Evolutionary conservation across 768 basidiomycete species (phyloP).

Genomic region (Amanita rubescens): DNA sequence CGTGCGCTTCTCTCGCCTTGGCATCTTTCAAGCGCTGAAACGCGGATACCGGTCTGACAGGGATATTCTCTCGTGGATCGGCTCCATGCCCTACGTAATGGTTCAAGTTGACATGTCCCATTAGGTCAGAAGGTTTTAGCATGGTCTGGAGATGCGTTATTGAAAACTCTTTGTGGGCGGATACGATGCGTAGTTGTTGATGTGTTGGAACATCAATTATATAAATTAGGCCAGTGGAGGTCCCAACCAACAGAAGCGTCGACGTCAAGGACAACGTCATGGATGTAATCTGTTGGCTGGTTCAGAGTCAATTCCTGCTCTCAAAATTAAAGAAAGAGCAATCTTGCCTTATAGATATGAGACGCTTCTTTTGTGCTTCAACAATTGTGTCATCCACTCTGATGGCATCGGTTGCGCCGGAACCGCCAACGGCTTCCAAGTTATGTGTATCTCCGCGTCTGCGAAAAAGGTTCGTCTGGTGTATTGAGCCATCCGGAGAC

Average conservation of each 20-base stretch:
- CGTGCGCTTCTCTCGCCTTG: constrained; percentile 62
- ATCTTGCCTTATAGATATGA: constrained; percentile 66
- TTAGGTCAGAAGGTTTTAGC: constrained; percentile 80
- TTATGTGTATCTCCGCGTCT: constrained; percentile 46
- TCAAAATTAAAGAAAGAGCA: constrained; percentile 4
- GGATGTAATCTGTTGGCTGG: constrained; percentile 64
- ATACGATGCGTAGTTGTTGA: constrained; percentile 79
- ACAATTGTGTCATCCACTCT: constrained; percentile 51
- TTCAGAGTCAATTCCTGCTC: neutral
- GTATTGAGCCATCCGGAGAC: constrained; percentile 64
- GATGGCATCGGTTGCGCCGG: constrained; percentile 62
- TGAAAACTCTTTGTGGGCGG: constrained; percentile 55
- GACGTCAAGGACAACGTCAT: constrained; percentile 74
- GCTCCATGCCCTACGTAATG: constrained; percentile 31
- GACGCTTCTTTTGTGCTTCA: constrained; percentile 41
- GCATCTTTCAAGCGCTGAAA: constrained; percentile 71
- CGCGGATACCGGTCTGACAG: constrained; percentile 55
- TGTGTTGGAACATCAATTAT: constrained; percentile 87
- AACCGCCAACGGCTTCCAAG: constrained; percentile 69
- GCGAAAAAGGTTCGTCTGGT: constrained; percentile 75
- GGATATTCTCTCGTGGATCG: constrained; percentile 49
- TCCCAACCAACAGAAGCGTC: constrained; percentile 78
- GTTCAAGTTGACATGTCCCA: constrained; percentile 66
- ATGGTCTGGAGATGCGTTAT: constrained; percentile 74
- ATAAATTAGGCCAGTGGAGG: constrained; percentile 61